Evolutionary conservation across 306 rosid genomes (phyloP).

Genomic region (Lathyrus aphaca): DNA sequence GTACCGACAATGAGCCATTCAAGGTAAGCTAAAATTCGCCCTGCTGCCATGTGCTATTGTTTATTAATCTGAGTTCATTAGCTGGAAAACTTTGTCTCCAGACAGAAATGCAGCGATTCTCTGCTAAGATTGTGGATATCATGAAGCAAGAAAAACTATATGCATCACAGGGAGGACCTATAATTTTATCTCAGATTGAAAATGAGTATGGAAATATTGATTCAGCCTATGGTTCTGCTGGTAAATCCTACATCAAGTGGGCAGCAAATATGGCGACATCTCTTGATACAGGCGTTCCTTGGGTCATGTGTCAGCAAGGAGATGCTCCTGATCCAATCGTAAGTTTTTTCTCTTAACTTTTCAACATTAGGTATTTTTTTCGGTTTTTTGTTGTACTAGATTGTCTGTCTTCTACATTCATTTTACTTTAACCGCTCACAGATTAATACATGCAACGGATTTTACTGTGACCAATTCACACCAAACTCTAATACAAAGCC

Average conservation of each 20-base stretch:
- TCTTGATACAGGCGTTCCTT: slow-evolving; percentile 95
- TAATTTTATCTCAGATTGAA: slow-evolving; percentile 97
- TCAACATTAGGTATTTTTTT: not conserved
- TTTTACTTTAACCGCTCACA: slow-evolving; percentile 41
- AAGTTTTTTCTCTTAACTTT: slow-evolving; percentile 39
- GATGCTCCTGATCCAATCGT: slow-evolving; percentile 98
- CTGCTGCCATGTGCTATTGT: slow-evolving; percentile 3
- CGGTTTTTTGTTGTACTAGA: slow-evolving; percentile 19
- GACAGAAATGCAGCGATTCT: slow-evolving; percentile 93
- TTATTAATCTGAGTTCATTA: slow-evolving; percentile 18
- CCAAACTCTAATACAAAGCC: slow-evolving; percentile 86
- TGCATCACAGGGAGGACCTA: slow-evolving; percentile 97
- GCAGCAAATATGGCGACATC: slow-evolving; percentile 91
- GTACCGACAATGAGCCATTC: slow-evolving; percentile 91
- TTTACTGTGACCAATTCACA: slow-evolving; percentile 88
- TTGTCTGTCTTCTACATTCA: slow-evolving; percentile 16
- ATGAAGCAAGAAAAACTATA: slow-evolving; percentile 88
- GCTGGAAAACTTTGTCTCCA: slow-evolving; percentile 41
- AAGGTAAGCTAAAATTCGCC: slow-evolving; percentile 57
- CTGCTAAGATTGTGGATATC: slow-evolving; percentile 81
- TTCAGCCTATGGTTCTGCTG: slow-evolving; percentile 67
- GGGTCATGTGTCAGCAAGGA: slow-evolving; percentile 98
- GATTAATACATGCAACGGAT: slow-evolving; percentile 98
- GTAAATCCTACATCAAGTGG: slow-evolving; percentile 81
- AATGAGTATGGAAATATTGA: slow-evolving; percentile 89